phyloP scores from a whole-genome alignment of 2,329 filamentous ascomycete species.

The Microcyclosporella mali region DNA sequence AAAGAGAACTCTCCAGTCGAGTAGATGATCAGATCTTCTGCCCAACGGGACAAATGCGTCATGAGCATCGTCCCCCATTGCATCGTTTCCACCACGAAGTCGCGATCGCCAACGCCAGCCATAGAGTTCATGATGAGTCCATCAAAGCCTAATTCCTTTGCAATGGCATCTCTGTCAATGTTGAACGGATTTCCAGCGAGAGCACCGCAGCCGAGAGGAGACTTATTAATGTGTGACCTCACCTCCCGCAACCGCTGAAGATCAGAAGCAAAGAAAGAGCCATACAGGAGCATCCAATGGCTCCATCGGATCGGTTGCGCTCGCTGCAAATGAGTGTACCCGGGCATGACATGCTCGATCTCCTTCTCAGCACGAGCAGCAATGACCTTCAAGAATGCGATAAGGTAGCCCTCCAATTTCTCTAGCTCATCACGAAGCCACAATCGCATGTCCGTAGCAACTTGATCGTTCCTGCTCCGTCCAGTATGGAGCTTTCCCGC shows the following conservation, averaged over 20 bases:
- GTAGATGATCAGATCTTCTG: conserved; percentile 83
- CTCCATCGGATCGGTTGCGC: conserved; percentile 75
- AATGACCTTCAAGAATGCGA: conserved; percentile 63
- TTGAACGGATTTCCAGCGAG: conserved; percentile 76
- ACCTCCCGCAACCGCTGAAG: conserved; percentile 71
- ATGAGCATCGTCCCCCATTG: conserved; percentile 74
- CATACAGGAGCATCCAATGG: conserved; percentile 75
- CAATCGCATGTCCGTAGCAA: conserved; percentile 82
- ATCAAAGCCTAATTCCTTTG: conserved; percentile 73
- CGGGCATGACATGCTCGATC: conserved; percentile 74
- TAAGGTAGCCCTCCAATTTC: conserved; percentile 62
- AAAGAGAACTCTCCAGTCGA: conserved; percentile 70
- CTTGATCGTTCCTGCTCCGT: conserved; percentile 83
- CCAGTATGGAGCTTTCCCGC: conserved; percentile 86
- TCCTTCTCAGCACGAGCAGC: conserved; percentile 65
- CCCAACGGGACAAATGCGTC: conserved; percentile 72
- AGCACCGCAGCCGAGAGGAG: conserved; percentile 67
- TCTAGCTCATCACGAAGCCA: conserved; percentile 74
- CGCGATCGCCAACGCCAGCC: conserved; percentile 67
- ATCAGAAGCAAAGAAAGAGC: conserved; percentile 63
- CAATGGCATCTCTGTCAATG: conserved; percentile 73
- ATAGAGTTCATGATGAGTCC: conserved; percentile 71
- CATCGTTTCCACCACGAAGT: conserved; percentile 76
- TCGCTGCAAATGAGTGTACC: conserved; percentile 81
- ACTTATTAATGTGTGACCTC: conserved; percentile 65